phyloP scores from a whole-genome alignment of 2,329 filamentous ascomycete genomes.

The Ophiocordyceps robertsii region DNA sequence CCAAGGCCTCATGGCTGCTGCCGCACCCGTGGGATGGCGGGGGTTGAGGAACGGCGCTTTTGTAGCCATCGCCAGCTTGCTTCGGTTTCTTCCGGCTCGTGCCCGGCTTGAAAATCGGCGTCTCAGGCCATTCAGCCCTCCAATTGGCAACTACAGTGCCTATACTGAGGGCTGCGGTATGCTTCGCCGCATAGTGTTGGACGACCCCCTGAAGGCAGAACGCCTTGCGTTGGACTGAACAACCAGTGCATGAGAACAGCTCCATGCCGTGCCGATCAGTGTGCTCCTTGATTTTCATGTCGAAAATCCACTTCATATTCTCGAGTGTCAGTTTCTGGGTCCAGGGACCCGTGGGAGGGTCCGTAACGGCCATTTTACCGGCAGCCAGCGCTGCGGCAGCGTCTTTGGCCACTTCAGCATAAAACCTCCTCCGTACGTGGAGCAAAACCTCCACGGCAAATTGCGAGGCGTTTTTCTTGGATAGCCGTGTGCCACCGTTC shows the following conservation, averaged over 20 bases:
- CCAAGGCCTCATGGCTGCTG: no score
- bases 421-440: constrained; percentile 55
- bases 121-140: constrained; percentile 68
- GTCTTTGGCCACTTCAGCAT: constrained; percentile 42
- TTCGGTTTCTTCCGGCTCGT: constrained; percentile 15
- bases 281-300: constrained; percentile 58
- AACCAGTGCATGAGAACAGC: constrained; percentile 62
- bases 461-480: constrained; percentile 46
- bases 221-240: constrained; percentile 48
- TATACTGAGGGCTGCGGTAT: constrained; percentile 54
- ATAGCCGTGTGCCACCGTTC: constrained; percentile 49
- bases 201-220: constrained; percentile 70
- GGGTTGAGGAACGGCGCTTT: background rate
- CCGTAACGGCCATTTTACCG: constrained; percentile 27
- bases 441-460: constrained; percentile 62
- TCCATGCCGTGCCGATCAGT: constrained; percentile 56
- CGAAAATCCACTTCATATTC: constrained; percentile 79
- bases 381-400: constrained; percentile 31
- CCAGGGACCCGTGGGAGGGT: constrained; percentile 38
- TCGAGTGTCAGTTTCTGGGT: constrained; percentile 58
- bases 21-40: no score
- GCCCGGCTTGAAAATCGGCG: constrained; percentile 57
- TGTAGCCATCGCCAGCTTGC: background rate
- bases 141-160: constrained; percentile 66
- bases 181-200: constrained; percentile 75